These are phyloP conservation scores for Nitzschia putrida DNA, from an alignment of 108 stramenopile species.

Conservation along the genomic window DNA sequence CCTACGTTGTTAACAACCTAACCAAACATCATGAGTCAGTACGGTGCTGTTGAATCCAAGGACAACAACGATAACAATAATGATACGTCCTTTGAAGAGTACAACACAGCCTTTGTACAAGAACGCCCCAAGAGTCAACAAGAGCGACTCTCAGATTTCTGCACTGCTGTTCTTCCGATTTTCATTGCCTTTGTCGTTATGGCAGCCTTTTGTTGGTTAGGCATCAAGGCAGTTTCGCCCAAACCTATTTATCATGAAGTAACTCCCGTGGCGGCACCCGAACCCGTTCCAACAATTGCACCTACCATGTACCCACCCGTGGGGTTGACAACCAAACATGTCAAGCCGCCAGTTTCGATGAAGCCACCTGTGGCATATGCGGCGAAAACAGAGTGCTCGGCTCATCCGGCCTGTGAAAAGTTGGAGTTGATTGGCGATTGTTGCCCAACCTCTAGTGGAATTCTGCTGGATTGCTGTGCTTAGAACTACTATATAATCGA, in stretches of 20 bases:
- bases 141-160: conserved; percentile 17
- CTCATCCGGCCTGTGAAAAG: conserved; percentile 27
- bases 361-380: background rate
- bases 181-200: conserved; percentile 31
- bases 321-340: background rate
- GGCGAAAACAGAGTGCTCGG: conserved; percentile 7
- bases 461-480: background rate
- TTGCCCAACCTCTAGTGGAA: conserved; percentile 36
- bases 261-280: background rate
- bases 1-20: too few relatives aligned
- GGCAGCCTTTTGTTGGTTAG: conserved; percentile 15
- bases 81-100: conserved; percentile 27
- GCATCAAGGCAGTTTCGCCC: conserved; percentile 3
- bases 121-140: conserved; percentile 10
- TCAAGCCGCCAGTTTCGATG: background rate
- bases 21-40: background rate
- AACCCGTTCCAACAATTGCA: background rate
- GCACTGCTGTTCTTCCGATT: conserved; percentile 27
- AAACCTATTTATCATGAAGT: background rate
- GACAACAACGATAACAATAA: conserved; percentile 2
- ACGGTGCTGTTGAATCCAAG: conserved; percentile 19
- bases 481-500: background rate
- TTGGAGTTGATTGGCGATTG: conserved; percentile 38
- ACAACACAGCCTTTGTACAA: conserved; percentile 19
- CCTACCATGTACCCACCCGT: background rate